Base-by-base conservation (phyloP, 2,329 filamentous ascomycete species). In the Clarireedia monteithiana region DNA sequence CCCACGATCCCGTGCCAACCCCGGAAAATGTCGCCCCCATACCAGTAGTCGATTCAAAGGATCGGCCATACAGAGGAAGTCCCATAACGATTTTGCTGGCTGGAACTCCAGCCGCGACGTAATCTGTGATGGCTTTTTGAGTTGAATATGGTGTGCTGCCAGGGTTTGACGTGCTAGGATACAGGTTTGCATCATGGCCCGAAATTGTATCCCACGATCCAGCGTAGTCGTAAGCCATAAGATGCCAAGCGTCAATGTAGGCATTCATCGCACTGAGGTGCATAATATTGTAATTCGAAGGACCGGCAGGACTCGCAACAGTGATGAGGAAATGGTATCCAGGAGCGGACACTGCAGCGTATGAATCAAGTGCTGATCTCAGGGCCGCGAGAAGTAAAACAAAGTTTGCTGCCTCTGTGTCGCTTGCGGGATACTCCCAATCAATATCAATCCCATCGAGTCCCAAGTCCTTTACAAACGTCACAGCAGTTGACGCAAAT, bases 51-150 rank as follows among this genome's bases (percentile, higher is more conserved):
- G 75, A 70, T 48, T 76, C 71, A 65, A 92, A 94, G 0, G 84
- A 75, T 23, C 87, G 84, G 1, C 89, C 89, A 67, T 94, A 94
- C 6, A 95, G 74, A 0, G 90, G 89, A 78, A 94, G 85, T 2
- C 89, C 89, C 4, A 94, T 74, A 2, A 89, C 79, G 55, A 95
- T 80, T 69, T 92, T 92, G 53, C 70, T 67, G 0, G 81, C 66
- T 0, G 81, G 74, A 0, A 94, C 80, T 6, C 84, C 84, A 4
- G 79, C 78, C 0, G 73, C 69, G 34, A 84, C 71, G 71, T 95
- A 95, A 54, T 78, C 82, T 4, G 75, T 68, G 45, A 95, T 72
- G 3, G 88, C 87, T 17, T 74, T 71, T 34, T 86, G 75, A 2
- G 85, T 85, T 67, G 79, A 86, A 74, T 84, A 92, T 0, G 86